Evolutionary conservation across 352 stramenopile species (phyloP), one percentile per base, ranked within the genome.

Genomic region (Phytophthora boehmeriae): DNA sequence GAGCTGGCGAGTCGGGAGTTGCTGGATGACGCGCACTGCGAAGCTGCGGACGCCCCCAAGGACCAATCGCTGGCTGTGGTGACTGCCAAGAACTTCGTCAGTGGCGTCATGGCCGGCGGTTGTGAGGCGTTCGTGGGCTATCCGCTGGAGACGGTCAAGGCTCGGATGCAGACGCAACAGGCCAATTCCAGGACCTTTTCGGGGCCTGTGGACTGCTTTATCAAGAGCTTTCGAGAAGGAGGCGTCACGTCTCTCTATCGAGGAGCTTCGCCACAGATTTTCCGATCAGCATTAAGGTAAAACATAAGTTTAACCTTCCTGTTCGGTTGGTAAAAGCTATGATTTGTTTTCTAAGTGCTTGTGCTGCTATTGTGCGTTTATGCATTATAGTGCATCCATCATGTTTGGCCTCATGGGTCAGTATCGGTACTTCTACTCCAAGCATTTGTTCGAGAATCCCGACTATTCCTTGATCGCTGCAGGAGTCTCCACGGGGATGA

Each of bases 371-470:
- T 9, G 35, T 43, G 36, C 39, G 23, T 41, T 50, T 17, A 22
- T 55, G n/a, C n/a, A n/a, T n/a, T n/a, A n/a, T 41, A 88, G 78
- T 27, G 78, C 78, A 11, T 90, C 78, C 11, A 66, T 89, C 43
- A 67, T 89, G 54, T 89, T 90, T 66, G 81, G 81, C 1, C 74
- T 90, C 45, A 89, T 90, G 81, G 78, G 79, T 0, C 81, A 90
- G 65, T 90, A 88, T 60, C 76, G 78, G 17, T 88, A 83, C 55
- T 78, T 88, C 45, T 89, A 82, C 75, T 85, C 81, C 62, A 87
- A 77, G 47, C 75, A 71, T n/a, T 47, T 86, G 22, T 82, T 86
- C 20, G 75, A 86, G 27, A 76, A 87, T 44, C 78, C 80, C 11
- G 61, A 76, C 56, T 67, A 75, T 41, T 75, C 76, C 19, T 60